Evolutionary conservation across 2,329 filamentous ascomycete genomes (phyloP).

Genomic region (Paracorniculantispora psalliotae): DNA sequence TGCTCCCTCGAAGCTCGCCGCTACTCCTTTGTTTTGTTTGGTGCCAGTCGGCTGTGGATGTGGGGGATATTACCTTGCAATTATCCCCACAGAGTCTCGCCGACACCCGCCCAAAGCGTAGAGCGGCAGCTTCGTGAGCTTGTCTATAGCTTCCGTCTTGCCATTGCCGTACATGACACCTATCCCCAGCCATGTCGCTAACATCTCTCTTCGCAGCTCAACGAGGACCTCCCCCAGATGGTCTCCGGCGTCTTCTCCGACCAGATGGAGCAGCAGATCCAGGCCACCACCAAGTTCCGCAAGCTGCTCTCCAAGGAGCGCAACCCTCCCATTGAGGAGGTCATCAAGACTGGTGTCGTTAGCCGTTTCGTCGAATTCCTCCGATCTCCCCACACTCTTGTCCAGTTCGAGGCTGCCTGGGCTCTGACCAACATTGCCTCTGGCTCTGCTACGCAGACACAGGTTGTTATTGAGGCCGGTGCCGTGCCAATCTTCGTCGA

Average conservation of each 20-base stretch:
- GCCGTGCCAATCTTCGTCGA: conserved; percentile 98
- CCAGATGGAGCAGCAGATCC: conserved; percentile 95
- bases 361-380: conserved; percentile 97
- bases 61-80: conserved; percentile 2
- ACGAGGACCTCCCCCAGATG: conserved; percentile 97
- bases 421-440: conserved; percentile 98
- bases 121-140: not conserved
- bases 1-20: conserved; percentile 1
- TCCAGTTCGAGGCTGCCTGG: conserved; percentile 99
- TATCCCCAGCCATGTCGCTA: not conserved
- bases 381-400: conserved; percentile 92
- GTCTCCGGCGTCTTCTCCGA: conserved; percentile 97
- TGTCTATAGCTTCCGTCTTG: not conserved
- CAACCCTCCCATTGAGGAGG: conserved; percentile 97
- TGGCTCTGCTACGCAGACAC: conserved; percentile 92
- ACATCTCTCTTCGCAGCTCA: conserved; percentile 57
- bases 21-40: conserved; percentile 12
- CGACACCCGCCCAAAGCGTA: not conserved
- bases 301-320: conserved; percentile 98
- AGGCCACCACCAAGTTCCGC: conserved; percentile 96
- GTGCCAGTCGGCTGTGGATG: conserved; percentile 5
- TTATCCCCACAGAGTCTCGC: conserved; percentile 6
- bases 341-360: conserved; percentile 98
- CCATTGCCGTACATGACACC: not conserved
- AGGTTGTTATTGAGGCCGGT: conserved; percentile 97